Conservation (phyloP, 306 rosid species). For the Prunus padus region DNA sequence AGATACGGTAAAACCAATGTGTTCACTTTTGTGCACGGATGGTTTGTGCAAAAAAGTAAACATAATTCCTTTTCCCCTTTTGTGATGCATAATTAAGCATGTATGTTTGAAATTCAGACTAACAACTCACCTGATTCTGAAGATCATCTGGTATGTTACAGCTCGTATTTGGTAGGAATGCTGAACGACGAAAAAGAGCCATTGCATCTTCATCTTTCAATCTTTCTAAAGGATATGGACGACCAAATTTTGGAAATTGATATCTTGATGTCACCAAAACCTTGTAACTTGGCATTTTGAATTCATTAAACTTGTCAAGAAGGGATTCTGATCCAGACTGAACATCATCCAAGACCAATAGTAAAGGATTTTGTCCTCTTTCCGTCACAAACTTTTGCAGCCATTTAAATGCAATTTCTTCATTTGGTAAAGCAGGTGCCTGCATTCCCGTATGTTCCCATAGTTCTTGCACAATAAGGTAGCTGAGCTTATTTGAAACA, state of each 20-base stretch:
- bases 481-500: conserved; percentile 36
- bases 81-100: not conserved
- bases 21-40: not conserved
- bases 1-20: not conserved
- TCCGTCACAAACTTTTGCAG: not conserved
- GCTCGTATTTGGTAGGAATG: conserved; percentile 24
- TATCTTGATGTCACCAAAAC: conserved; percentile 24
- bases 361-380: not conserved
- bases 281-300: conserved; percentile 32
- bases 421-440: conserved; percentile 31
- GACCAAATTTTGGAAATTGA: conserved; percentile 23
- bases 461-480: conserved; percentile 33
- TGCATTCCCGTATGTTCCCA: conserved; percentile 21
- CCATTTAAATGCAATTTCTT: conserved; percentile 23
- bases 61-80: not conserved
- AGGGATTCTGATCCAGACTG: conserved; percentile 8
- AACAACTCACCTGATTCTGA: conserved; percentile 39
- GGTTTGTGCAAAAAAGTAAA: not conserved
- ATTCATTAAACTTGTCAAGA: conserved; percentile 28
- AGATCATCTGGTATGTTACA: conserved; percentile 20
- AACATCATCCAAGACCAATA: conserved; percentile 24
- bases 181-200: conserved; percentile 32
- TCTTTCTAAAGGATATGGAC: conserved; percentile 26
- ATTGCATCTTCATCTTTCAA: conserved; percentile 35
- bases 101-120: conserved; percentile 6